phyloP scores from a whole-genome alignment of 2,329 filamentous ascomycete species.

The Pseudogymnoascus sp. region DNA sequence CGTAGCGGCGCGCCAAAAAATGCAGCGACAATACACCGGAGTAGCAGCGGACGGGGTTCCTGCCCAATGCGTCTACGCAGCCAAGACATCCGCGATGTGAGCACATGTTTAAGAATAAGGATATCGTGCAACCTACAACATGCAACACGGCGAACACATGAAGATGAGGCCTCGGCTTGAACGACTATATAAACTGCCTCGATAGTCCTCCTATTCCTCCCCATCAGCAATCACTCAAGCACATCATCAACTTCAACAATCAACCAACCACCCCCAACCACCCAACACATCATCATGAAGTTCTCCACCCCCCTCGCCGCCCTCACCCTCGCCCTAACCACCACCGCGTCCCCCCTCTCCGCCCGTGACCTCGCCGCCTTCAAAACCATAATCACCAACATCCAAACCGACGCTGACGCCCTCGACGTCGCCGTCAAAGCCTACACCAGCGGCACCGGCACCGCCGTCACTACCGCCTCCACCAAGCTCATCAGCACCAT shows the following conservation, averaged over 20 bases:
- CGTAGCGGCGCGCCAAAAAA: neutral
- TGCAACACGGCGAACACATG: neutral
- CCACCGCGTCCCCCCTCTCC: neutral
- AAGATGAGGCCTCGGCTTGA: neutral
- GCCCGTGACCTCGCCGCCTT: neutral
- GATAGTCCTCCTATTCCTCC: neutral
- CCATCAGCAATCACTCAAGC: neutral
- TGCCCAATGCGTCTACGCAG: neutral
- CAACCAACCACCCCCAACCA: neutral
- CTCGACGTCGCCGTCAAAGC: neutral
- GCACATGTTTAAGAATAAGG: neutral
- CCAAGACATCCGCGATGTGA: neutral
- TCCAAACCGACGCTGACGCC: slow-evolving; percentile 10
- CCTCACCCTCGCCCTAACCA: neutral
- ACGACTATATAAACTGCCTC: neutral
- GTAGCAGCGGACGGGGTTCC: neutral
- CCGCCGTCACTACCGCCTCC: neutral
- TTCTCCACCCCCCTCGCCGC: neutral
- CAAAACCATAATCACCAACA: neutral
- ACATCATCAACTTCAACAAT: neutral
- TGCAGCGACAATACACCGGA: neutral
- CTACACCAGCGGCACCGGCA: neutral
- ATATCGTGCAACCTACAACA: neutral
- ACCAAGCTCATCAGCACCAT: neutral
- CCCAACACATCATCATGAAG: neutral